Evolutionary conservation across 371 early-diverging fungal genomes (phyloP).

Genomic region (Rhizopus delemar): DNA sequence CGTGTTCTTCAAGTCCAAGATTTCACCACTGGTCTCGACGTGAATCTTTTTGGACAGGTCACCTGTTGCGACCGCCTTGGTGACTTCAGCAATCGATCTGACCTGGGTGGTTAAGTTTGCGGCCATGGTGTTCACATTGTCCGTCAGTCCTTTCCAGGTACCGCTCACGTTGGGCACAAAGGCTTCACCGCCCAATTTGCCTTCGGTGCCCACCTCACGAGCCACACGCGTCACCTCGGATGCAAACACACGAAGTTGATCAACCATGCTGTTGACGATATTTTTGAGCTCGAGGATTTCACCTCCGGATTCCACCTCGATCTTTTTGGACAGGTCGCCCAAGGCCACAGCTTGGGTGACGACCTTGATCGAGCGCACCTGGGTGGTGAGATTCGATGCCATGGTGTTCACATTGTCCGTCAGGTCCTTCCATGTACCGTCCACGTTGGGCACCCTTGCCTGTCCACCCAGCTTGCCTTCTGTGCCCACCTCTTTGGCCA

Average conservation of each 20-base stretch:
- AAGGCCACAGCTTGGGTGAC: slow-evolving; percentile 63
- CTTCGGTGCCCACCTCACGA: slow-evolving; percentile 54
- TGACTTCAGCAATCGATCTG: slow-evolving; percentile 52
- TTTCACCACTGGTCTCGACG: slow-evolving; percentile 62
- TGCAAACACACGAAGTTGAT: slow-evolving; percentile 41
- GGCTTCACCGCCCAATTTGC: slow-evolving; percentile 43
- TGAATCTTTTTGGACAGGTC: slow-evolving; percentile 57
- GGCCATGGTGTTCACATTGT: slow-evolving; percentile 54
- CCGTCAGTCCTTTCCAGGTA: slow-evolving; percentile 53
- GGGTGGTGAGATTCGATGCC: slow-evolving; percentile 65
- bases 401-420: slow-evolving; percentile 67
- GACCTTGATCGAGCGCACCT: slow-evolving; percentile 58
- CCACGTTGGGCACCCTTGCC: slow-evolving; percentile 52
- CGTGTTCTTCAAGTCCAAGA: slow-evolving; percentile 40
- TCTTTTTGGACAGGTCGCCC: slow-evolving; percentile 53
- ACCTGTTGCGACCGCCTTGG: slow-evolving; percentile 51
- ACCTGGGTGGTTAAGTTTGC: slow-evolving; percentile 48
- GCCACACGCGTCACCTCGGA: slow-evolving; percentile 46
- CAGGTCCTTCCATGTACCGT: slow-evolving; percentile 67
- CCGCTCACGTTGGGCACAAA: slow-evolving; percentile 44
- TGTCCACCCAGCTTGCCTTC: slow-evolving; percentile 59
- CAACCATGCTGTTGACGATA: slow-evolving; percentile 50
- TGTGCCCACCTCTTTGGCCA: slow-evolving; percentile 56
- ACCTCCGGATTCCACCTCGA: slow-evolving; percentile 40
- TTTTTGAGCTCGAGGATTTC: slow-evolving; percentile 51